Base-by-base conservation (phyloP, 2,329 filamentous ascomycete species). In the Xylariaceae sp. region DNA sequence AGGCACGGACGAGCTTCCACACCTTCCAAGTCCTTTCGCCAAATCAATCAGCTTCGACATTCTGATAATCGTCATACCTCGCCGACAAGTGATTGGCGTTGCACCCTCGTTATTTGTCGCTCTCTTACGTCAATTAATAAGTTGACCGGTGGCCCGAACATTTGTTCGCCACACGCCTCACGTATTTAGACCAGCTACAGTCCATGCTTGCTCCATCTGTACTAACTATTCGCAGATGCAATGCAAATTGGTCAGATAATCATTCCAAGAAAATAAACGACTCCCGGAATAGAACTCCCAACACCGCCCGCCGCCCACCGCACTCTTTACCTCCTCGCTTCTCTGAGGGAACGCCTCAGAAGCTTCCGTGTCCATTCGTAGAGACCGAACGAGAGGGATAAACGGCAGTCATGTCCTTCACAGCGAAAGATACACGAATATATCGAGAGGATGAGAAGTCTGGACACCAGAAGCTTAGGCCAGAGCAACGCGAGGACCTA, bases 391-490 rank as follows among this genome's bases (percentile, higher is more conserved):
- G 35, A 37, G 4, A 31, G 45, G 41, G 6, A 51, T 39, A 47
- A 32, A 37, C 5, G 12, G 40, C 46, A 55, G 64, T 52, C 52
- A 76, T 76, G 73, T 65, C 74, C 37, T 69, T 71, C 49, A 60
- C 53, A 42, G 51, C 62, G 6, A 70, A 62, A 58, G 74, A 76
- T 56, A 73, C 69, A 5, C 61, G 73, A 45, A 62, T 71, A 47
- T 79, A 78, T 63, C 68, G 77, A 51, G 68, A 71, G 42, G 76
- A 79, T 67, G 74, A 73, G 48, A 74, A 71, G 62, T 61, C 55
- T 43, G 55, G 55, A 3, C 53, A 60, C 54, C 58, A 3, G 6
- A 58, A 45, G 26, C 58, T 60, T 66, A 41, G 72, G 71, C 39
- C 72, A 74, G 62, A 74, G 65, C 58, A 63, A 72, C 70, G 76